These are phyloP conservation scores for Magnolia sinica DNA, from an alignment of 164 flowering plant species.

Conservation along the genomic window DNA sequence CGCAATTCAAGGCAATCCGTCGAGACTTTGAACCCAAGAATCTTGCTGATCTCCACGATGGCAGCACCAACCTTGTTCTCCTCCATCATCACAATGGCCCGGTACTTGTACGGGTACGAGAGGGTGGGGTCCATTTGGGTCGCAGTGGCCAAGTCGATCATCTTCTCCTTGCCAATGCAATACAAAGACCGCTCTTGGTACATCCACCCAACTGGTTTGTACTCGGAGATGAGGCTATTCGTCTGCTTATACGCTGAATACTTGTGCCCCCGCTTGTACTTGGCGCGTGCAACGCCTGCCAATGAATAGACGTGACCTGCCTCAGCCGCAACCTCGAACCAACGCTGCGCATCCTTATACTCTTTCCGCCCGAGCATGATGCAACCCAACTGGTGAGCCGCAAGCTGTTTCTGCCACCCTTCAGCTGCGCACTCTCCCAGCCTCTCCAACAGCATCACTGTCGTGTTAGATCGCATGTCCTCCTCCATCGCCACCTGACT, in stretches of 20 bases:
- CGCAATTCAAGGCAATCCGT: constrained; percentile 84
- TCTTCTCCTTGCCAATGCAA: constrained; percentile 53
- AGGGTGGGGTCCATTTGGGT: constrained; percentile 84
- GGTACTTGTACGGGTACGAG: constrained; percentile 72
- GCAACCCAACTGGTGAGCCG: constrained; percentile 72
- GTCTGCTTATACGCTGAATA: constrained; percentile 62
- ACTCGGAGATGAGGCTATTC: constrained; percentile 47
- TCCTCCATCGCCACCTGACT: constrained; percentile 78
- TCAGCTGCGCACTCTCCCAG: constrained; percentile 53
- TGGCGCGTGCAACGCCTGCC: constrained; percentile 71
- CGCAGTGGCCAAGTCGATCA: constrained; percentile 56
- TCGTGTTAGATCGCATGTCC: constrained; percentile 44
- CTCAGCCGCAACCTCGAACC: constrained; percentile 59
- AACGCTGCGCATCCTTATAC: constrained; percentile 53
- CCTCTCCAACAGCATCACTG: constrained; percentile 63
- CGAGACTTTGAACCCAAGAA: constrained; percentile 68
- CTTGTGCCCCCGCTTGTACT: constrained; percentile 58
- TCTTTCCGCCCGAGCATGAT: constrained; percentile 69
- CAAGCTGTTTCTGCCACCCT: constrained; percentile 67
- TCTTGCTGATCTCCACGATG: constrained; percentile 59
- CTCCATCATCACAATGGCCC: constrained; percentile 53
- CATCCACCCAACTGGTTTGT: constrained; percentile 75
- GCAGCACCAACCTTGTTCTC: constrained; percentile 51
- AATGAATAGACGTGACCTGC: constrained; percentile 73
- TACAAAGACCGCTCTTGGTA: constrained; percentile 83